Evolutionary conservation across 352 stramenopile species (phyloP), one percentile per base, ranked within the genome.

Genomic region (Phytopythium helicoides): DNA sequence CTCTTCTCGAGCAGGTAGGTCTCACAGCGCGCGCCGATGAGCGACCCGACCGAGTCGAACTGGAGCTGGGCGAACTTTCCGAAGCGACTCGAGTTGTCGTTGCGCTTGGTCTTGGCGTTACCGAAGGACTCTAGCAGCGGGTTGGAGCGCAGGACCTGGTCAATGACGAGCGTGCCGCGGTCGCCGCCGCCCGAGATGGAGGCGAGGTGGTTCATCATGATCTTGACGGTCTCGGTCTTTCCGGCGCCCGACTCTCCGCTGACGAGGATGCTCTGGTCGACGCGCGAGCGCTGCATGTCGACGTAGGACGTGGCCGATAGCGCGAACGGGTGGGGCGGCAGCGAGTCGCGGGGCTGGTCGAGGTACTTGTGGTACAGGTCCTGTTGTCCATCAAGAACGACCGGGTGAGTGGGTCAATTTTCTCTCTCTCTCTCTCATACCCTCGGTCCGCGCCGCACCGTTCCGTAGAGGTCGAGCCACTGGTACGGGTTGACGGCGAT

Each of bases 41-140:
- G 69, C 28, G 92, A 71, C 16, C 97, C 65, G 6, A 52, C 65
- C 35, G 59, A 62, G 52, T 90, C 77, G 55, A 99, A 98, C 49
- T 96, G 76, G 10, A 99, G 82, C 63, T 98, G 86, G 54, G 97
- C 98, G 60, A 97, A 98, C 68, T 98, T 98, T 45, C 96, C 96
- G 62, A 98, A 99, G 31, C 95, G 86, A 59, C 62, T 89, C 7
- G 87, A 98, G 68, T 99, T 99, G 77, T 98, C 92, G 69, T 99
- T 99, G 22, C 96, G 84, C 14, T 97, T 86, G 3, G 96, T 99
- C 57, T 97, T 96, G 26, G 96, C 95, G 68, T 99, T 99, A 28
- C 97, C 97, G 66, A 99, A 99, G 25, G 91, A 94, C 75, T 99
- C 97, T 9, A 99, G 84, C 41, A 99, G 77, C 22, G 97, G 97